Base-by-base conservation (phyloP, 306 rosid genomes). In the Dalbergia cultrata region DNA sequence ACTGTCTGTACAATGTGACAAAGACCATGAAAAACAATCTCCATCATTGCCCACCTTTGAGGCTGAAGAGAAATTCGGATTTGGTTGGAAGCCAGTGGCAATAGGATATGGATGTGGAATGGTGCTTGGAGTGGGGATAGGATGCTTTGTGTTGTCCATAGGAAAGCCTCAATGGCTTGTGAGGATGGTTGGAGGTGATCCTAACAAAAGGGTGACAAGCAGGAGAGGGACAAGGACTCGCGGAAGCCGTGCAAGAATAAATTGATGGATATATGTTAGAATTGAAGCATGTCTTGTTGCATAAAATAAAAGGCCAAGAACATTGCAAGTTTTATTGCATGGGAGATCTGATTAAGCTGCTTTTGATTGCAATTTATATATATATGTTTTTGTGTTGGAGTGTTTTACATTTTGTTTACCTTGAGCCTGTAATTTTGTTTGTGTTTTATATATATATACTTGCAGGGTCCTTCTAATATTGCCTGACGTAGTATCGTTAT, bases 101-200 rank as follows among this genome's bases (percentile, higher is more conserved):
- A 35, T 60, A 5, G 81, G 79, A 33, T 85, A 75, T 72, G 85
- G 72, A 70, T 76, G 83, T 67, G 80, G 77, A 66, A n/a, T 52
- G 4, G 68, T 74, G 11, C 16, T 80, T 59, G 78, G 83, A 67
- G 18, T 78, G 6, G 41, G 75, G 0, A 0, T 67, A 9, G 86
- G 81, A 47, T 77, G 56, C 7, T 26, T 45, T 16, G 50, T 72
- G 3, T 43, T 81, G 9, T 67, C 11, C 18, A 67, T 9, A 5
- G 59, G 34, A 14, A 77, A 19, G 35, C 54, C 70, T 47, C 59
- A 0, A 6, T 73, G 76, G 76, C 60, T 54, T 54, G 39, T 56
- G 7, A 50, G 34, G 8, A 33, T 49, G 4, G 1, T 72, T 16
- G 75, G 44, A 19, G 60, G 26, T 16, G 19, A 52, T 14, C 58